Percentiles rank a stretch among this genome's conserved stretches.
phyloP scores from a whole-genome alignment of 208 protist genomes.

The Trypanosoma mega region DNA sequence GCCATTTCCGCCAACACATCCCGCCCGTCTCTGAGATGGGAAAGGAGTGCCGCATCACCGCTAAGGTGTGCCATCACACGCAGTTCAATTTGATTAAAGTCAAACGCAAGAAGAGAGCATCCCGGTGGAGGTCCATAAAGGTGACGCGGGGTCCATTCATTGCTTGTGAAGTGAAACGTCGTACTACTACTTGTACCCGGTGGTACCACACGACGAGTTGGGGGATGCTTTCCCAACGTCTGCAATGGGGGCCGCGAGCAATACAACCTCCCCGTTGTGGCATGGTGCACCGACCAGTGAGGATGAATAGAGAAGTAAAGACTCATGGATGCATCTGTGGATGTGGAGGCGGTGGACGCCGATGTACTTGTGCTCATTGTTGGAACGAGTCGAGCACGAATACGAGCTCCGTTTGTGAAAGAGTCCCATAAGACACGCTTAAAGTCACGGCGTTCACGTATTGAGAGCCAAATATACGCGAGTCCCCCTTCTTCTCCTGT shows the following conservation, averaged over 20 bases:
- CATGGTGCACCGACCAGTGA: constrained; percentile 54
- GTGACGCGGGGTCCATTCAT: constrained; percentile 60
- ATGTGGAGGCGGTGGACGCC: background rate
- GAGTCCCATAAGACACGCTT: constrained; percentile 25
- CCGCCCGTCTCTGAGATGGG: constrained; percentile 35
- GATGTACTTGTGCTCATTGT: background rate
- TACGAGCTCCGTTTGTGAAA: constrained; percentile 21
- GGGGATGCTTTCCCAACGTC: constrained; percentile 49
- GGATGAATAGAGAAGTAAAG: constrained; percentile 74
- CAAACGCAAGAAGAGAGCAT: constrained; percentile 71
- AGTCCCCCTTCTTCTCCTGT: constrained; percentile 9
- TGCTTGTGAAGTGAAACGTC: constrained; percentile 25
- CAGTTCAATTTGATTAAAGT: constrained; percentile 86
- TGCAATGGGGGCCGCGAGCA: constrained; percentile 65
- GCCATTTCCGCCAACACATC: constrained; percentile 62
- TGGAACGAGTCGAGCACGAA: constrained; percentile 20
- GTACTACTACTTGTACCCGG: background rate
- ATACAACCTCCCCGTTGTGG: constrained; percentile 64
- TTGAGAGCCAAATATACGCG: constrained; percentile 40
- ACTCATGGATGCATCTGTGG: background rate
- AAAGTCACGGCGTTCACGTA: constrained; percentile 39
- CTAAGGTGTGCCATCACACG: constrained; percentile 79
- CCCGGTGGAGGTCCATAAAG: constrained; percentile 62
- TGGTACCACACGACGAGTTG: background rate
- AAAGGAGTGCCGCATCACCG: constrained; percentile 49